Base-by-base conservation (phyloP, 106 monocot genomes). In the Dioscorea dumetorum region DNA sequence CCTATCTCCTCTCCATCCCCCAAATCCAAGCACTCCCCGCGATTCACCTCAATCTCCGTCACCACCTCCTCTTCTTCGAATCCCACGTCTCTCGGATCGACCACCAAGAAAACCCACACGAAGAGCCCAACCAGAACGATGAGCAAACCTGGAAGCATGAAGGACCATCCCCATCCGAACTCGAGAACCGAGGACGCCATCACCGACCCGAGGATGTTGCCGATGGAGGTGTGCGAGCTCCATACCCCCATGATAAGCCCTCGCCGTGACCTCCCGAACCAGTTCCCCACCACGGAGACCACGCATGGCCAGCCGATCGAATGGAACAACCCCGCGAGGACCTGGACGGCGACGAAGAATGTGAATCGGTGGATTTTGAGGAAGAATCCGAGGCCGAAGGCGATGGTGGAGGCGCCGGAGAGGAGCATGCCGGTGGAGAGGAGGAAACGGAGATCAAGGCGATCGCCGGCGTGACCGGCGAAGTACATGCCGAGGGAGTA, bases 131-230 rank as follows among this genome's bases (percentile, higher is more conserved):
- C 71, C 2, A 80, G 35, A 5, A 67, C 53, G 12, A 92, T 71
- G 3, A 89, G 12, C 0, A 77, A 19, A 10, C 76, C 91, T 8
- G 95, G 95, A n/a, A 87, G 2, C 2, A 87, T 64, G 64, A 92
- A 97, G 32, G 95, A 88, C 91, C 91, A 97, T 1, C 95, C 95
- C 95, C 95, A 97, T 12, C 95, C 95, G 41, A 82, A 87, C 33
- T 92, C 84, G n/a, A 92, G 70, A 24, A 92, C 84, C 3, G 83
- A 69, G 5, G 95, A 81, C 1, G 95, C 91, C 22, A 87, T 59
- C 17, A 97, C 81, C 3, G 95, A 97, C 9, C 95, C 95, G 31
- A 89, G 49, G 41, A 97, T 89, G 64, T 97, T 97, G 35, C 97
- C 92, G 3, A 89, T 82, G 0, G 88, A 92, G 7, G 89, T 92